These are phyloP conservation scores for Alternaria alternata DNA, from an alignment of 2,329 filamentous ascomycete species.

Conservation along the genomic window DNA sequence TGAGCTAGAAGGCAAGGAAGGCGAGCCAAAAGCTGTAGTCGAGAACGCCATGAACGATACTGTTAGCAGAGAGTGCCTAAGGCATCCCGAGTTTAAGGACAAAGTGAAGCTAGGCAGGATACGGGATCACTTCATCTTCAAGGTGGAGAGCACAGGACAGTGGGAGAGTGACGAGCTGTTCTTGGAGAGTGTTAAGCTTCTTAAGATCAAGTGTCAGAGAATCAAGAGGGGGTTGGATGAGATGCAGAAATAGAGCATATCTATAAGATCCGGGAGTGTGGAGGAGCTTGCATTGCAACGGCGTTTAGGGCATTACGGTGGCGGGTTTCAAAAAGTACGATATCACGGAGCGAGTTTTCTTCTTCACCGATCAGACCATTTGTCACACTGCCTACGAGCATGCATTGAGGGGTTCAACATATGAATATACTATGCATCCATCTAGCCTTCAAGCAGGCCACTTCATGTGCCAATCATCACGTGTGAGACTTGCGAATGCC, in stretches of 20 bases:
- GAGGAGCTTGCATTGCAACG: conserved; percentile 31
- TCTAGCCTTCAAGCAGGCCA: not conserved
- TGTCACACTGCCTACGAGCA: not conserved
- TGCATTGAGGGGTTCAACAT: not conserved
- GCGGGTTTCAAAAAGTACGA: conserved; percentile 28
- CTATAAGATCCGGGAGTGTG: not conserved
- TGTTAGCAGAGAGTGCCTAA: conserved; percentile 89
- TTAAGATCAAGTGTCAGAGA: conserved; percentile 83
- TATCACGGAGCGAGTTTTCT: conserved; percentile 24
- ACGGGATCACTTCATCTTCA: conserved; percentile 97
- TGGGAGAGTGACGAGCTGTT: conserved; percentile 95
- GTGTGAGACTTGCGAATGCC: not conserved
- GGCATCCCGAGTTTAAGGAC: conserved; percentile 90
- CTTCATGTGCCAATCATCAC: not conserved
- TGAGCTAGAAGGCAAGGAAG: conserved; percentile 76
- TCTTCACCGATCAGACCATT: not conserved
- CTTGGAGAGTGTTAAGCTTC: conserved; percentile 82
- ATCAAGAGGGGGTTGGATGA: conserved; percentile 73
- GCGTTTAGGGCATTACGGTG: conserved; percentile 29
- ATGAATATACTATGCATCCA: conserved; percentile 5
- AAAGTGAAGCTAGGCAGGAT: conserved; percentile 93
- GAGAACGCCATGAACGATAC: conserved; percentile 90
- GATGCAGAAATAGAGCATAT: conserved; percentile 35
- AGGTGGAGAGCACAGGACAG: conserved; percentile 92
- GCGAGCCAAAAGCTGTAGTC: conserved; percentile 88